Evolutionary conservation across 345 rosid genomes (phyloP).

Genomic region (Eucalyptus guilfoylei): DNA sequence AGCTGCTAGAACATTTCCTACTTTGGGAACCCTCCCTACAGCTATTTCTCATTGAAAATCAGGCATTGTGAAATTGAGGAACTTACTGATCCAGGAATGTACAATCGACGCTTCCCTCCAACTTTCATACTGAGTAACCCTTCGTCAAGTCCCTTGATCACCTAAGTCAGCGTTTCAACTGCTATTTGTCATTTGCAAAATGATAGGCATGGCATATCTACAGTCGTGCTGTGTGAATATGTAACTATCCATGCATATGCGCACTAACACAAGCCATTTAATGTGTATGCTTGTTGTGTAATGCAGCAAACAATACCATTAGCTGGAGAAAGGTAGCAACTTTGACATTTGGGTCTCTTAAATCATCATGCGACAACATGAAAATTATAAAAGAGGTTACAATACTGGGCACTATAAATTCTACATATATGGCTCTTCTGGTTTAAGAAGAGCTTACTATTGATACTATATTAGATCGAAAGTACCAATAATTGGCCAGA

Average conservation of each 20-base stretch:
- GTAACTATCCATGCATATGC: neutral
- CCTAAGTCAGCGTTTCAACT: constrained; percentile 15
- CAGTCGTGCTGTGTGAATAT: neutral
- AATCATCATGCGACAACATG: neutral
- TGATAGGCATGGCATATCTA: neutral
- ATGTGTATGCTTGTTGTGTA: neutral
- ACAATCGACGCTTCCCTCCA: constrained; percentile 91
- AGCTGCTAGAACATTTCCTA: neutral
- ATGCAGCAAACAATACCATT: neutral
- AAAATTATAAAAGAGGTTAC: neutral
- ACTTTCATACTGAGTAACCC: constrained; percentile 79
- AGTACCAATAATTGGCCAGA: neutral
- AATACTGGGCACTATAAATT: neutral
- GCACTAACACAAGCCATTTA: neutral
- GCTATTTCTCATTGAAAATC: neutral
- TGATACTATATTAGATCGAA: neutral
- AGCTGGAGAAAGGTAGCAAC: neutral
- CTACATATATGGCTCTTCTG: neutral
- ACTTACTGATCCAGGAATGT: constrained; percentile 78
- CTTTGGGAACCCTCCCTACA: neutral
- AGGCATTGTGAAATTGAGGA: neutral
- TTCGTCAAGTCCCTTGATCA: constrained; percentile 95
- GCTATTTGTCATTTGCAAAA: neutral
- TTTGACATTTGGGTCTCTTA: neutral
- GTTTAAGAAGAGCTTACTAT: neutral